Evolutionary conservation across 2,329 filamentous ascomycete species (phyloP).

Genomic region (Alternaria ethzedia): DNA sequence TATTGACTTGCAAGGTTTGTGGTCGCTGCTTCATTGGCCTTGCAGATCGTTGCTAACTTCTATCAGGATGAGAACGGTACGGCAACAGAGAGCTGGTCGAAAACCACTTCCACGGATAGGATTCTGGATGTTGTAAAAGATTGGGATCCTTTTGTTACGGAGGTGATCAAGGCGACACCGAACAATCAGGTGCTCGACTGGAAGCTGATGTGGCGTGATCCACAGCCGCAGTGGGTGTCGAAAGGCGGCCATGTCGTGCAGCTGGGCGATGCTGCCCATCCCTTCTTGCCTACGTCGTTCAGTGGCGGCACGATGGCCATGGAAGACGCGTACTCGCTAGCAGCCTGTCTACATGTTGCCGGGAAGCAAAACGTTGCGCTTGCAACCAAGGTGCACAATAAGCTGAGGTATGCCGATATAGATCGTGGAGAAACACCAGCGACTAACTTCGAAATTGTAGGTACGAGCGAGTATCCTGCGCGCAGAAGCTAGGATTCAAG

Average conservation of each 20-base stretch:
- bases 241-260: conserved; percentile 30
- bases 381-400: conserved; percentile 22
- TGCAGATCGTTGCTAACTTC: not conserved
- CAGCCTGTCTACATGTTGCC: conserved; percentile 11
- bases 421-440: not conserved
- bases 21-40: not conserved
- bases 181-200: conserved; percentile 50
- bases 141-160: conserved; percentile 6
- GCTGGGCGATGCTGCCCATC: conserved; percentile 59
- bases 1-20: not conserved
- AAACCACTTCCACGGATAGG: not conserved
- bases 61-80: not conserved
- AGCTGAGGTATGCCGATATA: conserved; percentile 13
- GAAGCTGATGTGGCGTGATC: conserved; percentile 59
- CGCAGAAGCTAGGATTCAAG: conserved; percentile 15
- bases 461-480: conserved; percentile 12
- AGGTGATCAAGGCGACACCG: not conserved
- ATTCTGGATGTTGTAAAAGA: conserved; percentile 1
- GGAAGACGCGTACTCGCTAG: conserved; percentile 48
- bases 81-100: not conserved
- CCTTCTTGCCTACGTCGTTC: conserved; percentile 58
- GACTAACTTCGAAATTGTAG: not conserved
- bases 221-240: conserved; percentile 56
- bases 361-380: not conserved
- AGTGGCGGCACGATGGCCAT: conserved; percentile 60